Evolutionary conservation across 768 basidiomycete species (phyloP), one percentile per base, ranked within the genome.

Genomic region (Pilatotrama ljubarskyi): DNA sequence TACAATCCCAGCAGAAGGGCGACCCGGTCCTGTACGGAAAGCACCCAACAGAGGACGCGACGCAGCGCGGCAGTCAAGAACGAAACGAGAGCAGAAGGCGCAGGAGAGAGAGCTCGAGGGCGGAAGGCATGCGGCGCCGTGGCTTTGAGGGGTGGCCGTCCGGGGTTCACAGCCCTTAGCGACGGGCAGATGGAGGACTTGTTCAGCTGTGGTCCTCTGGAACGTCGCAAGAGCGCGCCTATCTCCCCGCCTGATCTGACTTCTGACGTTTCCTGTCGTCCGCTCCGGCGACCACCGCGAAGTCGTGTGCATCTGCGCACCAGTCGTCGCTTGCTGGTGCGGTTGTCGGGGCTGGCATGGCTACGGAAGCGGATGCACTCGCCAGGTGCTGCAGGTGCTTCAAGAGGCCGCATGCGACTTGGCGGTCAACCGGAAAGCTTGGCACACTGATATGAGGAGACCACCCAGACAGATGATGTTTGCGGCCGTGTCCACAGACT

Each of bases 1-100:
- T 66, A 41, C 64, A 65, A 65, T 65, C 64, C 53, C 64, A 60
- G 61, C 44, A 29, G 55, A 61, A 56, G 57, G 55, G 42, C 55
- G 48, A 52, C 59, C 58, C 59, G 59, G 59, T 61, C 60, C 59
- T 58, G 61, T 58, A 55, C 48, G 53, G 56, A 63, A 51, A 60
- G 61, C 57, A 66, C 61, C 59, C 51, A 54, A 61, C 58, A 61
- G 60, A 55, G 58, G 56, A 58, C 58, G 42, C 49, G 59, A 59
- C 65, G 58, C 59, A 36, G 58, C 46, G 55, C 60, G 48, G 51
- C 54, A 51, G 57, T 55, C 50, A 66, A 62, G 57, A 56, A 46
- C 29, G 29, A 32, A 32, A 32, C 5, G 29, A 10, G 29, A 32
- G 29, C 4, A 4, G 29, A 32, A 32, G 29, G 29, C 4, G 29